A percentile compares a stretch with the other conserved stretches of the same genome.
phyloP scores from a whole-genome alignment of 2,329 filamentous ascomycete species.

The Fusarium goolgardi region DNA sequence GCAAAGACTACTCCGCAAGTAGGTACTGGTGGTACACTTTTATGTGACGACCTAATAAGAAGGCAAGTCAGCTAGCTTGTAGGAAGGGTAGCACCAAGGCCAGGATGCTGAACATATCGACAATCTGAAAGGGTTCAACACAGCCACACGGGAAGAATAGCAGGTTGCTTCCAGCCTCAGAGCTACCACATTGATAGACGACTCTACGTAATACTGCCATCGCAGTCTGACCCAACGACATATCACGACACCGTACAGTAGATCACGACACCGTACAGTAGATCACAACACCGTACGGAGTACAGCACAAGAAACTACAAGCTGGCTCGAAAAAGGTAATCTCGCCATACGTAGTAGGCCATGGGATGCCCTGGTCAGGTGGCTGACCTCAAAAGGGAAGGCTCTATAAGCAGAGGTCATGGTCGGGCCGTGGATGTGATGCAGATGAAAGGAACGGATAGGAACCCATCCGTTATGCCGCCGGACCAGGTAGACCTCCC shows the following conservation, averaged over 20 bases:
- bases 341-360: conserved; percentile 26
- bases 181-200: conserved; percentile 17
- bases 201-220: background rate
- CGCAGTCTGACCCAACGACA: background rate
- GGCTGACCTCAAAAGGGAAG: conserved; percentile 44
- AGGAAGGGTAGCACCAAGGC: conserved; percentile 18
- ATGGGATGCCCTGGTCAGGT: conserved; percentile 44
- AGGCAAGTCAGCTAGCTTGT: background rate
- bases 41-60: background rate
- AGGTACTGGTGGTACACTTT: conserved; percentile 11
- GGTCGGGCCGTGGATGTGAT: conserved; percentile 37
- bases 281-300: background rate
- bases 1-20: conserved; percentile 15
- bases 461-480: conserved; percentile 39
- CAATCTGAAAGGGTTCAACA: conserved; percentile 29
- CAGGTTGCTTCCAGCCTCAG: conserved; percentile 23
- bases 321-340: conserved; percentile 4
- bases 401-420: conserved; percentile 36
- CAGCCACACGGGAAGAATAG: conserved; percentile 36
- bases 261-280: background rate
- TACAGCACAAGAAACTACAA: background rate
- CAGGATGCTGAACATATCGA: conserved; percentile 15
- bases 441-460: conserved; percentile 41
- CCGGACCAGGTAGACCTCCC: conserved; percentile 22
- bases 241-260: conserved; percentile 4